Base-by-base conservation (phyloP, 352 stramenopile species). In the Pythium angustatum region DNA sequence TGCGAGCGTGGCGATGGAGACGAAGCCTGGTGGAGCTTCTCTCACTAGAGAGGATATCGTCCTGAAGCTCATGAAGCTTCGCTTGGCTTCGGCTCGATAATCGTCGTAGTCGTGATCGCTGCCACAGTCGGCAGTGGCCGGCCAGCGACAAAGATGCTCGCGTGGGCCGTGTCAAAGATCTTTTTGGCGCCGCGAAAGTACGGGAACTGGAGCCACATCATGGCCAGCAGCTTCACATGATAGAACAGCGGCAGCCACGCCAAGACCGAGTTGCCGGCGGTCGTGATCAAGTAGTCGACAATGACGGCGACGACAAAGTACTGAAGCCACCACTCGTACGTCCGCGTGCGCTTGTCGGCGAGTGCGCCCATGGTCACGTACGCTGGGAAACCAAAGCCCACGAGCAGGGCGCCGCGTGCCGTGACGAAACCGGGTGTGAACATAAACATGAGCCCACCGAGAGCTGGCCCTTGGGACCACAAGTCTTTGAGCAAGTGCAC, bases 151-250 rank as follows among this genome's bases (percentile, higher is more conserved):
- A 96, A 95, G 15, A 96, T 72, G 28, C 81, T 95, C 31, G 75
- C 69, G 54, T 95, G 91, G 38, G 59, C 71, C 14, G 70, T 54
- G 60, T 96, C 88, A 52, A 96, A 96, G 62, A 96, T 85, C 43
- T 71, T 74, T 57, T 94, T 74, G 0, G 86, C 87, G 15, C 88
- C 88, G 40, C 87, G 86, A 60, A 96, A 96, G 73, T 96, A 96
- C 36, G 88, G 88, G 64, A 96, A 94, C 69, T 96, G 88, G 14
- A 96, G 85, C 85, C 85, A 96, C 72, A 96, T 81, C 71, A 94
- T 82, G 36, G 84, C 63, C 24, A 93, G 57, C 62, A 96, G 56
- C 72, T 96, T 94, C n/a, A 53, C 68, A 66, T 96, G 88, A 62
- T 91, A 93, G 67, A 92, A 95, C 26, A 96, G 65, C 50, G 88